Evolutionary conservation across 169 alveolate species (phyloP).

Genomic region (Eimeria maxima): DNA sequence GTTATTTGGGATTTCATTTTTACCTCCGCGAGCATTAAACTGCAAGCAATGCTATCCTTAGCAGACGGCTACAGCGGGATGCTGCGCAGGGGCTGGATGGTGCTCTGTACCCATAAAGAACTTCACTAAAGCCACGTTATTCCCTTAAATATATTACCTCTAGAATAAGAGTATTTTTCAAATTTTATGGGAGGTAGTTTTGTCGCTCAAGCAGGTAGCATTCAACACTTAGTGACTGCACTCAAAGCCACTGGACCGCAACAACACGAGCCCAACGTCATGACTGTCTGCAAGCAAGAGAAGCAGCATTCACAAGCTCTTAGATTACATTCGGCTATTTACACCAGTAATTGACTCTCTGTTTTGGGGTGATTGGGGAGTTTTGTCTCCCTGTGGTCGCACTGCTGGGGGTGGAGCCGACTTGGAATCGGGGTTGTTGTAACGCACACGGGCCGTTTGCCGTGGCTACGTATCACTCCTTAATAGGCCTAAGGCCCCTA

Average conservation of each 20-base stretch:
- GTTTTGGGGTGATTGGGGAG: conserved; percentile 40
- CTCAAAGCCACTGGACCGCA: conserved; percentile 46
- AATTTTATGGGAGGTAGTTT: background rate
- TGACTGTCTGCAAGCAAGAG: conserved; percentile 6
- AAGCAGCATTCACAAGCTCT: background rate
- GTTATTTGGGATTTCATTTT: background rate
- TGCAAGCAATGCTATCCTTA: background rate
- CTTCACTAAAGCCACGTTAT: background rate
- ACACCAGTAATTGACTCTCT: background rate
- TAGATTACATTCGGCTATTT: background rate
- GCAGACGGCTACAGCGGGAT: background rate
- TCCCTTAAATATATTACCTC: background rate
- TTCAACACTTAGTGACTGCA: background rate
- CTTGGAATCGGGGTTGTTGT: no score
- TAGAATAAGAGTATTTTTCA: background rate
- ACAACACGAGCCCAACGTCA: conserved; percentile 29
- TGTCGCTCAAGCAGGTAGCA: background rate
- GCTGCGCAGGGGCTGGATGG: background rate
- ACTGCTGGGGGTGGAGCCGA: conserved; percentile 63
- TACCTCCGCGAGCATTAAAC: background rate
- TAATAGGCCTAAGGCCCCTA: no score
- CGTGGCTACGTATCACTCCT: no score
- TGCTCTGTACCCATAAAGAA: background rate
- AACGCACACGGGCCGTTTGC: no score
- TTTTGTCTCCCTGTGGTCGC: conserved; percentile 30